Conservation (phyloP, 192 early-diverging fungal species). For the Backusella circina region DNA sequence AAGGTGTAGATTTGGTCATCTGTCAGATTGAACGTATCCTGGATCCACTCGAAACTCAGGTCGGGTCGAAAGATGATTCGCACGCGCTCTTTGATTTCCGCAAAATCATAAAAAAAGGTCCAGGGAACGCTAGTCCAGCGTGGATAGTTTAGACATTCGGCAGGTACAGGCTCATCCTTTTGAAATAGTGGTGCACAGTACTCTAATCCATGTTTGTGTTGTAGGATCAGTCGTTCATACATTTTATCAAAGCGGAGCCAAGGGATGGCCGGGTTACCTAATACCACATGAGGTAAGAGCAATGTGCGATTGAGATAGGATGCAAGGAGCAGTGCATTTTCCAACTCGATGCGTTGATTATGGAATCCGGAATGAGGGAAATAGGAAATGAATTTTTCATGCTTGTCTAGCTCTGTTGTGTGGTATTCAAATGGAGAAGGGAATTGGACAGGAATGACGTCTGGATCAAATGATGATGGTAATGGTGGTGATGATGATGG, state of each 20-base stretch:
- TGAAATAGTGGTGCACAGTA: slow-evolving; percentile 39
- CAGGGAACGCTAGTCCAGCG: slow-evolving; percentile 53
- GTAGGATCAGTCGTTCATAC: slow-evolving; percentile 44
- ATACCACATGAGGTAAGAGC: slow-evolving; percentile 43
- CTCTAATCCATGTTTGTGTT: slow-evolving; percentile 51
- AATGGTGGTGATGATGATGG: background rate
- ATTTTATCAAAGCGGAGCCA: slow-evolving; percentile 47
- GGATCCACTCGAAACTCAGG: slow-evolving; percentile 48
- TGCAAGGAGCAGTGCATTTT: slow-evolving; percentile 51
- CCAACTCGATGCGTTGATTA: slow-evolving; percentile 37
- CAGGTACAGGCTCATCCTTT: slow-evolving; percentile 37
- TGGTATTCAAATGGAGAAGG: slow-evolving; percentile 16
- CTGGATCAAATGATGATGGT: background rate
- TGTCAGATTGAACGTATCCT: slow-evolving; percentile 37
- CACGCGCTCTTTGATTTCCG: slow-evolving; percentile 29
- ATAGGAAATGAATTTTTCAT: slow-evolving; percentile 35
- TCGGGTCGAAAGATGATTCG: slow-evolving; percentile 41
- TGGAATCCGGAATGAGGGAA: slow-evolving; percentile 40
- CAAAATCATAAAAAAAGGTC: slow-evolving; percentile 53
- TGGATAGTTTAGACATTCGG: slow-evolving; percentile 55
- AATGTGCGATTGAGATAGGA: slow-evolving; percentile 53
- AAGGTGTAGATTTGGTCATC: slow-evolving; percentile 34
- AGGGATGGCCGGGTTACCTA: slow-evolving; percentile 50
- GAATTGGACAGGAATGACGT: slow-evolving; percentile 2
- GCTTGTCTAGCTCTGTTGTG: background rate